These are phyloP conservation scores for Nigrograna mackinnonii DNA, from an alignment of 2,329 filamentous ascomycete genomes.

Conservation along the genomic window DNA sequence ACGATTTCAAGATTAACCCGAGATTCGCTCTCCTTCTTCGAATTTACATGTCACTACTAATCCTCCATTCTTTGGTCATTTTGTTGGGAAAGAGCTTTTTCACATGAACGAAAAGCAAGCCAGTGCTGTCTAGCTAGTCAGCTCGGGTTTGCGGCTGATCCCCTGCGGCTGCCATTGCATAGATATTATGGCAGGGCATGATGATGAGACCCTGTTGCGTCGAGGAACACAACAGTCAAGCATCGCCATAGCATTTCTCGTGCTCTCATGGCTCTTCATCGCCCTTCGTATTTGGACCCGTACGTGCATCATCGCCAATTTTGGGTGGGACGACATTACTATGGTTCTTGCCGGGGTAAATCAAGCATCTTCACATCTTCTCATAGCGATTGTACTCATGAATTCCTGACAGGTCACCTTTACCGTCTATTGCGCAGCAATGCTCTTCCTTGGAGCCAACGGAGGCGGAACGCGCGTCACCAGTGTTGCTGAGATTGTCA, in stretches of 20 bases:
- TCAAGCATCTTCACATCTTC: too few relatives aligned
- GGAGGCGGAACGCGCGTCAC: conserved; percentile 38
- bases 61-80: too few relatives aligned
- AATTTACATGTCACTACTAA: too few relatives aligned
- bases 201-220: conserved; percentile 14
- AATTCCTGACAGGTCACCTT: conserved; percentile 42
- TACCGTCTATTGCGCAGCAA: conserved; percentile 31
- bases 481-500: conserved; percentile 19
- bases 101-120: too few relatives aligned
- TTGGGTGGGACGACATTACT: conserved; percentile 49
- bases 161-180: too few relatives aligned
- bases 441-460: conserved; percentile 29
- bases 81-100: too few relatives aligned
- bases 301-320: conserved; percentile 39
- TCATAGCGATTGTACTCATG: too few relatives aligned
- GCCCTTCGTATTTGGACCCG: conserved; percentile 45
- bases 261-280: conserved; percentile 42
- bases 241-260: conserved; percentile 39
- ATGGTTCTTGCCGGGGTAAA: conserved; percentile 45
- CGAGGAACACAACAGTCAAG: conserved; percentile 24
- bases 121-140: too few relatives aligned
- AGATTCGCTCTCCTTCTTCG: too few relatives aligned
- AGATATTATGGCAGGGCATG: conserved; percentile 22
- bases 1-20: too few relatives aligned
- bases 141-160: too few relatives aligned